These are phyloP conservation scores for Chrysanthemum makinoi DNA, from an alignment of 129 eudicot genomes.

Conservation along the genomic window DNA sequence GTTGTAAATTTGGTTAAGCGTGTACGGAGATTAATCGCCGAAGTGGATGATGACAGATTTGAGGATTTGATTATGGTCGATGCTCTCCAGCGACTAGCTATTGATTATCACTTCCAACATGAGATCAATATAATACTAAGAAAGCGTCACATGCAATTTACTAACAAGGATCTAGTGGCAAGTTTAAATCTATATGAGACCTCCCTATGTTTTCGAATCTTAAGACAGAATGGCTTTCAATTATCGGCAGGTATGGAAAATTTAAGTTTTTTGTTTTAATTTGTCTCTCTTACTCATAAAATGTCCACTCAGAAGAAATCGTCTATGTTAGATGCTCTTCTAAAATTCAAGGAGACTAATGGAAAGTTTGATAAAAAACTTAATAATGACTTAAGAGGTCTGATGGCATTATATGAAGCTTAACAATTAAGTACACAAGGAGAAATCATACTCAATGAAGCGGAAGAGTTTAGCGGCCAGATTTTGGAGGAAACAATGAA, in stretches of 20 bases:
- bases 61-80: constrained; percentile 32
- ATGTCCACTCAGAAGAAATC: neutral
- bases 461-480: constrained; percentile 20
- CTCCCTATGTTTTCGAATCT: constrained; percentile 48
- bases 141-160: constrained; percentile 12
- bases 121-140: constrained; percentile 33
- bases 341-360: constrained; percentile 20
- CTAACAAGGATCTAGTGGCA: neutral
- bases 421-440: constrained; percentile 35
- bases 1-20: constrained; percentile 9
- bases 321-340: neutral
- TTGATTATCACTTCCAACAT: constrained; percentile 39
- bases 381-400: constrained; percentile 23
- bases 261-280: neutral
- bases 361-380: constrained; percentile 18
- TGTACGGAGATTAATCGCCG: constrained; percentile 13
- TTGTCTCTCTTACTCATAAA: neutral
- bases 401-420: constrained; percentile 47
- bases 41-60: neutral
- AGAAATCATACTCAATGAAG: constrained; percentile 43
- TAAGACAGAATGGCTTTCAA: constrained; percentile 50
- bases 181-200: constrained; percentile 24
- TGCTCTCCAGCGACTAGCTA: constrained; percentile 36
- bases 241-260: constrained; percentile 35
- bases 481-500: constrained; percentile 10